phyloP scores from a whole-genome alignment of 345 rosid species.

The Garcia nutans region DNA sequence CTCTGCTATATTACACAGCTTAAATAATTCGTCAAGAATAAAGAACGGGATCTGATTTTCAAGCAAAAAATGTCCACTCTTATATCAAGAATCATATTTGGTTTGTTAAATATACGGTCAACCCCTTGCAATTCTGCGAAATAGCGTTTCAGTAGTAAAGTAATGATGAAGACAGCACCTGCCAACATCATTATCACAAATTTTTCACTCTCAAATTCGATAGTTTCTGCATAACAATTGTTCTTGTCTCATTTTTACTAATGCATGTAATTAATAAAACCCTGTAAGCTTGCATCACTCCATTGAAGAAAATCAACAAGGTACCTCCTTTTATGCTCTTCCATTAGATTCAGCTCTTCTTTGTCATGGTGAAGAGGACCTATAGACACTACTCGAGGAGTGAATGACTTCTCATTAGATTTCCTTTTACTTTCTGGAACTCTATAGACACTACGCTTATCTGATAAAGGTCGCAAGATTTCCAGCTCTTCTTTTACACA shows the following conservation, averaged over 20 bases:
- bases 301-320: background rate
- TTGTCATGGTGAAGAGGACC: constrained; percentile 25
- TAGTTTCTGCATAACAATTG: constrained; percentile 11
- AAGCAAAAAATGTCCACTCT: constrained; percentile 4
- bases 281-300: background rate
- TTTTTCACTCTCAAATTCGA: background rate
- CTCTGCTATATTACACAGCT: background rate
- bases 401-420: background rate
- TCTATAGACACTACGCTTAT: constrained; percentile 7
- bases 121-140: background rate
- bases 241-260: background rate
- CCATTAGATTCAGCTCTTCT: background rate
- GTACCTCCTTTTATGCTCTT: constrained; percentile 20
- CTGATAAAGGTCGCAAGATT: background rate
- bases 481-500: background rate
- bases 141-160: background rate
- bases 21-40: constrained; percentile 5
- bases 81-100: background rate
- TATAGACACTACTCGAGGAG: constrained; percentile 21
- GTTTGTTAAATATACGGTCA: constrained; percentile 4
- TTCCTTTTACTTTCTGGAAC: constrained; percentile 6
- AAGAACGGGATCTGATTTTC: constrained; percentile 6
- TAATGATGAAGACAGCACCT: constrained; percentile 14
- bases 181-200: constrained; percentile 2
- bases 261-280: background rate